Conservation (phyloP, 495 filamentous ascomycete genomes). For the Schizothecium vesticola region DNA sequence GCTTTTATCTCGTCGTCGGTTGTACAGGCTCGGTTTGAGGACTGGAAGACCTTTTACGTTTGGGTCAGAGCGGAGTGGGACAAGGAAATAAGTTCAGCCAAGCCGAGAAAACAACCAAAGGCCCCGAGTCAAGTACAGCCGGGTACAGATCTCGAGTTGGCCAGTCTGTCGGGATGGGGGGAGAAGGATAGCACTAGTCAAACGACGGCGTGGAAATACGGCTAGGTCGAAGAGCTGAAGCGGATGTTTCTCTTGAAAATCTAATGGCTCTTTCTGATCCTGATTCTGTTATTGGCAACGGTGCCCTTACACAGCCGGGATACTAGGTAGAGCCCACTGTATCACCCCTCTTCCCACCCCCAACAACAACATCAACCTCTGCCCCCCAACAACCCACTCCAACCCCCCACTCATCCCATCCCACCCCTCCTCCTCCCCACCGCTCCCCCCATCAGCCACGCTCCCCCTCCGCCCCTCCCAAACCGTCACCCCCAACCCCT, state of each 20-base stretch:
- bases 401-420: not conserved
- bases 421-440: not conserved
- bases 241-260: not conserved
- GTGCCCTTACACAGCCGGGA: not conserved
- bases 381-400: not conserved
- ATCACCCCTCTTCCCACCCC: too few relatives aligned
- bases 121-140: too few relatives aligned
- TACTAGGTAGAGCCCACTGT: too few relatives aligned
- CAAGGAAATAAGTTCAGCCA: too few relatives aligned
- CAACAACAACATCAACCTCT: not conserved
- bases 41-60: not conserved
- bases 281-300: not conserved
- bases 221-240: not conserved
- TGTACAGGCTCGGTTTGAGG: not conserved
- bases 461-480: not conserved
- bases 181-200: too few relatives aligned
- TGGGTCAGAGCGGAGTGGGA: not conserved
- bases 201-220: too few relatives aligned
- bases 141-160: too few relatives aligned
- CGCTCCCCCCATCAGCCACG: not conserved
- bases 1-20: not conserved
- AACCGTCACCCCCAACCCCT: not conserved
- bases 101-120: too few relatives aligned
- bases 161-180: too few relatives aligned
- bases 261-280: not conserved